Conservation (phyloP, 1,284 basidiomycete species). For the Cutaneotrichosporon mucoides region DNA sequence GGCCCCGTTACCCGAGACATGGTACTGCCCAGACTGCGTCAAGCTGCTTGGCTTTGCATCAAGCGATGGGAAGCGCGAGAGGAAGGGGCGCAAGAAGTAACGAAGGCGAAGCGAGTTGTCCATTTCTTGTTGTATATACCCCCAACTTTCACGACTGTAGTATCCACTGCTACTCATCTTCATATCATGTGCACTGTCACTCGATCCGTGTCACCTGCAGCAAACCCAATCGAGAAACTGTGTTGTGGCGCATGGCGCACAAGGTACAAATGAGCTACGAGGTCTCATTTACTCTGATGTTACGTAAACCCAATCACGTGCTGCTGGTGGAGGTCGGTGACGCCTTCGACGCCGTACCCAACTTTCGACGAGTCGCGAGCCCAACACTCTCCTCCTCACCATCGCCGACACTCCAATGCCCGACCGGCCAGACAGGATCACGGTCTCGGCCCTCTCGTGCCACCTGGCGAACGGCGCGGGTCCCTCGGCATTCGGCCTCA, state of each 20-base stretch:
- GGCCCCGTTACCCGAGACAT: constrained; percentile 64
- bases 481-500: constrained; percentile 45
- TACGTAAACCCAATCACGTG: too few relatives aligned
- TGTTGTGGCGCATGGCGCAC: too few relatives aligned
- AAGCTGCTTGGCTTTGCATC: constrained; percentile 29
- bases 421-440: constrained; percentile 37
- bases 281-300: too few relatives aligned
- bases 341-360: too few relatives aligned
- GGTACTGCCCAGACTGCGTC: constrained; percentile 67
- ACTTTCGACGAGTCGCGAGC: too few relatives aligned
- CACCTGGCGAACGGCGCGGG: constrained; percentile 44
- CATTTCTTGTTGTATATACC: not conserved
- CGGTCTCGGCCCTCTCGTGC: constrained; percentile 36
- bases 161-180: too few relatives aligned
- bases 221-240: too few relatives aligned
- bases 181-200: too few relatives aligned
- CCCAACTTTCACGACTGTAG: not conserved
- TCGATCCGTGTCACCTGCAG: too few relatives aligned
- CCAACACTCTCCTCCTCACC: too few relatives aligned
- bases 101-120: not conserved
- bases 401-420: constrained; percentile 7
- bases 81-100: constrained; percentile 34
- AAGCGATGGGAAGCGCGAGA: constrained; percentile 33
- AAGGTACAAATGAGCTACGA: too few relatives aligned
- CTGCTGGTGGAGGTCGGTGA: too few relatives aligned